Conservation (phyloP, 768 basidiomycete species). For the Porpolomopsis calyptriformis region DNA sequence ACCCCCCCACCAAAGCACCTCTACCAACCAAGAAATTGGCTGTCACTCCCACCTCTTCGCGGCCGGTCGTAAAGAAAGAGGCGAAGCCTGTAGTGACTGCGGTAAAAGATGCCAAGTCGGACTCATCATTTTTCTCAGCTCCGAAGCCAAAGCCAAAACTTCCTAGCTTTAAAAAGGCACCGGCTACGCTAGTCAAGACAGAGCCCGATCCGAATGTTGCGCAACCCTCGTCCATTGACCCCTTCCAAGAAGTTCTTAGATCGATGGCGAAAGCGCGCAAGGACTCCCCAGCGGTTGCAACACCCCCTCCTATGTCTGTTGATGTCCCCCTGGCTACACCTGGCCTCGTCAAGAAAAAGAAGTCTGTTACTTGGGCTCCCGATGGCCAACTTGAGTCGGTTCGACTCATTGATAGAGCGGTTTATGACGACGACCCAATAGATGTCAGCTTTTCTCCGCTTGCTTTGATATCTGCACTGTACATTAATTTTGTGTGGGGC, state of each 20-base stretch:
- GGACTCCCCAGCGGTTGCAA: slow-evolving; percentile 50
- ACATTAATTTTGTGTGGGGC: slow-evolving; percentile 37
- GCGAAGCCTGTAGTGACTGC: slow-evolving; percentile 20
- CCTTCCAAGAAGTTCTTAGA: slow-evolving; percentile 76
- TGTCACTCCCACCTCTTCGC: slow-evolving; percentile 26
- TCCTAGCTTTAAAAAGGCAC: slow-evolving; percentile 79
- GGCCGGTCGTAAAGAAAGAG: slow-evolving; percentile 53
- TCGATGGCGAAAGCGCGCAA: slow-evolving; percentile 55
- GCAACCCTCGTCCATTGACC: slow-evolving; percentile 67
- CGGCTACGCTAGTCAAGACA: slow-evolving; percentile 32
- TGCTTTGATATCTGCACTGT: slow-evolving; percentile 28
- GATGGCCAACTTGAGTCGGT: slow-evolving; percentile 65
- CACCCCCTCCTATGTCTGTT: slow-evolving; percentile 37
- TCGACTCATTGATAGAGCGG: slow-evolving; percentile 71
- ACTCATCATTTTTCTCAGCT: slow-evolving; percentile 82
- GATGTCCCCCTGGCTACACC: slow-evolving; percentile 27
- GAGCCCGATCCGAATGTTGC: slow-evolving; percentile 51
- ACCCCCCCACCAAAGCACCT: slow-evolving; percentile 35
- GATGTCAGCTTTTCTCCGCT: slow-evolving; percentile 61
- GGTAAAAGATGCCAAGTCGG: slow-evolving; percentile 72
- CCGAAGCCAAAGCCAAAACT: slow-evolving; percentile 77
- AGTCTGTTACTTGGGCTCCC: slow-evolving; percentile 69
- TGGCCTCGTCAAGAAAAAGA: slow-evolving; percentile 53
- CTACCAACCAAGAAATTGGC: slow-evolving; percentile 63
- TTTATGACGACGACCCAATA: slow-evolving; percentile 82